Percentiles rank a stretch among this genome's conserved stretches.
phyloP scores from a whole-genome alignment of 495 filamentous ascomycete species.

The Cairneyella variabilis region DNA sequence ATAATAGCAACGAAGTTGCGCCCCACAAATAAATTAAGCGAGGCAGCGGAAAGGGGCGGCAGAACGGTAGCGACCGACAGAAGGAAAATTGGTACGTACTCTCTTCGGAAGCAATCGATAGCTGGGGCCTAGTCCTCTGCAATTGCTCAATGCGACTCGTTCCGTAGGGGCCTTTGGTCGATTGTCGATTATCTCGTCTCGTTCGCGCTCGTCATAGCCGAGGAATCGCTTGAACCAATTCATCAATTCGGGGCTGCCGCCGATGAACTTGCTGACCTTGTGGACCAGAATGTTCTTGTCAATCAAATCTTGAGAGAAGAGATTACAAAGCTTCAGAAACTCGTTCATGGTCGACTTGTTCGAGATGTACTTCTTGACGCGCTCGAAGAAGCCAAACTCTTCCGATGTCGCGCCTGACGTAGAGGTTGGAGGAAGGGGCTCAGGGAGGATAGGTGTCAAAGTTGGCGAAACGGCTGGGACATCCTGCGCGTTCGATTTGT shows the following conservation, averaged over 20 bases:
- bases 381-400: conserved; percentile 90
- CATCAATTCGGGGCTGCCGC: conserved; percentile 81
- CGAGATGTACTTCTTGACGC: conserved; percentile 91
- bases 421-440: conserved; percentile 73
- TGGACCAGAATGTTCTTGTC: conserved; percentile 74
- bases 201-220: conserved; percentile 61
- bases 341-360: conserved; percentile 91
- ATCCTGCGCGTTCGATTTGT: conserved; percentile 60
- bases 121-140: conserved; percentile 87
- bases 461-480: conserved; percentile 76
- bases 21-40: too few species aligned
- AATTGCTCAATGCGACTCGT: conserved; percentile 85
- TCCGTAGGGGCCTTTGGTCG: conserved; percentile 66
- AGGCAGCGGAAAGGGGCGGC: too few species aligned
- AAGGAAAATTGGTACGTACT: conserved; percentile 23
- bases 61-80: too few species aligned
- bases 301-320: conserved; percentile 88
- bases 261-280: conserved; percentile 81
- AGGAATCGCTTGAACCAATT: conserved; percentile 81
- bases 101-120: conserved; percentile 88
- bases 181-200: conserved; percentile 76
- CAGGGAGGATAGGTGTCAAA: conserved; percentile 79
- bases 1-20: too few species aligned
- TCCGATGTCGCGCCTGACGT: conserved; percentile 61
- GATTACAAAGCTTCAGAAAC: conserved; percentile 91